Evolutionary conservation across 305 asterid species (phyloP), one percentile per base, ranked within the genome.

Genomic region (Solanum hybrid): DNA sequence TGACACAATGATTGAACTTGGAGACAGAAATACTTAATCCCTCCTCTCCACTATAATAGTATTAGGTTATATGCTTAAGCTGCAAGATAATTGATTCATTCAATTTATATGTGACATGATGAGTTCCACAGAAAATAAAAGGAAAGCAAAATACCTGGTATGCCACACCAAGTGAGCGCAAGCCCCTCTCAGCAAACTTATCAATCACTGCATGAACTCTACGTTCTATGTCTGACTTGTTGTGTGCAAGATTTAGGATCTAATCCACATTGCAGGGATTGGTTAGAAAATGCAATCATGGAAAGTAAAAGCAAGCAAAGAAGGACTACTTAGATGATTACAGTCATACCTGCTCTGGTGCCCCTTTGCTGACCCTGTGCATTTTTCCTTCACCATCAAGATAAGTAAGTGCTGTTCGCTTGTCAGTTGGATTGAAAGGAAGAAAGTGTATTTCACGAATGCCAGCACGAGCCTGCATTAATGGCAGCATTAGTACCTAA

Each of bases 401-500:
- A 89, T 93, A 93, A 76, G 94, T 93, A 80, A 93, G 90, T 17
- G 94, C 94, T 73, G 94, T 93, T 79, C 94, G 91, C 79, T 93
- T 93, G 51, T 93, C 94, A 65, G 94, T 93, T 31, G 94, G 94
- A 85, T 93, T 92, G 82, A 93, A 92, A 31, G 93, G 93, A 86
- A 93, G 93, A 83, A 92, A 93, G 90, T 93, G 93, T 68, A 93
- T 90, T 93, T 96, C 98, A 84, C 94, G 97, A 93, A 96, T 78
- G 61, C 97, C 96, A 83, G 97, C 97, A 45, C 98, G 97, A 72
- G 98, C 99, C 99, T 97, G 96, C 86, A 93, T 90, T 86, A 88
- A 81, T 93, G 27, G 90, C 92, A 91, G 93, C 93, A 68, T 93
- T 91, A 86, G 93, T n/a, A n/a, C n/a, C n/a, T n/a, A n/a, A n/a